These are phyloP conservation scores for Zygoascus sp. DNA, from an alignment of 1,139 yeast genomes.

Conservation along the genomic window DNA sequence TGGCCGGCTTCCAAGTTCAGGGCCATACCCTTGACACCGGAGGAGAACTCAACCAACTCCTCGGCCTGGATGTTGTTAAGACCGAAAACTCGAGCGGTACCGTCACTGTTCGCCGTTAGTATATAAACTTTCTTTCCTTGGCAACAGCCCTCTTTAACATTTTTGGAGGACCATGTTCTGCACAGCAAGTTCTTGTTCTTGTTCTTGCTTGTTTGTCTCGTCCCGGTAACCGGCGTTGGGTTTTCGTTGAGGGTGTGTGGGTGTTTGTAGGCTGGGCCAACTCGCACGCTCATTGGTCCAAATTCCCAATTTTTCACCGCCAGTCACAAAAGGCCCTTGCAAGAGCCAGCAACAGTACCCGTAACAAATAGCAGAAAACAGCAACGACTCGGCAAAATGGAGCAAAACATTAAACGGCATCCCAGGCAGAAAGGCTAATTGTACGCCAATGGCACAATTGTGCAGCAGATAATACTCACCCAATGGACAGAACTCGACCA, in stretches of 20 bases:
- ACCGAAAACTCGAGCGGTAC: conserved; percentile 99
- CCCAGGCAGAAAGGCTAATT: no score
- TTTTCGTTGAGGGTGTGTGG: neutral
- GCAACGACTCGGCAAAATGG: neutral
- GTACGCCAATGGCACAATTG: no score
- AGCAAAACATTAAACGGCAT: neutral
- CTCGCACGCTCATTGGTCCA: conserved; percentile 16
- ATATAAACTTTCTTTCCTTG: no score
- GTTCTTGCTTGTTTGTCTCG: neutral
- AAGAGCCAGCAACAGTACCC: neutral
- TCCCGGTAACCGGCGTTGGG: neutral
- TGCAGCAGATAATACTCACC: conserved; percentile 50
- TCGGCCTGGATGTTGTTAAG: conserved; percentile 99
- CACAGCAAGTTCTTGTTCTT: neutral
- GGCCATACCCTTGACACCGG: conserved; percentile 99
- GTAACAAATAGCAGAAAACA: conserved; percentile 5
- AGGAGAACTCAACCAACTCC: conserved; percentile 98
- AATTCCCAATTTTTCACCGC: conserved; percentile 4
- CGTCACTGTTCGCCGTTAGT: conserved; percentile 60
- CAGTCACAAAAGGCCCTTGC: conserved; percentile 1
- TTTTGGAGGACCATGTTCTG: no score
- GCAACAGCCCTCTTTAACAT: no score
- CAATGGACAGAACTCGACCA: conserved; percentile 98
- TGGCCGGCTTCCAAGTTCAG: conserved; percentile 99
- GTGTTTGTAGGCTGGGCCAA: conserved; percentile 6